Conservation (phyloP, 1,284 basidiomycete genomes). For the Microbotryomycetes sp. region DNA sequence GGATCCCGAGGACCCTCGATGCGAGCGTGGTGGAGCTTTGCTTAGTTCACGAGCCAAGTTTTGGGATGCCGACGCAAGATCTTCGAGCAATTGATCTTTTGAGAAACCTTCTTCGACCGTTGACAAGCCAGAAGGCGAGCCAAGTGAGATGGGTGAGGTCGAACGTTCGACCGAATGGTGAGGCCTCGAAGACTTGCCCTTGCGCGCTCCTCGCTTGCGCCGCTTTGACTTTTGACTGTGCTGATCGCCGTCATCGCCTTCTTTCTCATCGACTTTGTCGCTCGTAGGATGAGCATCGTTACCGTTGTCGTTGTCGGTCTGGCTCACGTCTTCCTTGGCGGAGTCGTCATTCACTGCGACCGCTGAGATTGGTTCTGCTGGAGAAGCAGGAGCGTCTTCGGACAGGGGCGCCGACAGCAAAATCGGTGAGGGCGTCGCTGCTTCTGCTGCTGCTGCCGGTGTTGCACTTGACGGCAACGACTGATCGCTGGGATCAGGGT, state of each 20-base stretch:
- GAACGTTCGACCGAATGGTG: slow-evolving; percentile 10
- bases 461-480: no score
- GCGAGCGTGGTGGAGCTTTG: slow-evolving; percentile 42
- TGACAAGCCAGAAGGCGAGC: not conserved
- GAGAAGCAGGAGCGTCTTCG: not conserved
- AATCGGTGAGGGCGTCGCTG: not conserved
- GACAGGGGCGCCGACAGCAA: not conserved
- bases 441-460: not conserved
- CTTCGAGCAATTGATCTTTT: slow-evolving; percentile 46
- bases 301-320: slow-evolving; percentile 9
- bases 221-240: slow-evolving; percentile 55
- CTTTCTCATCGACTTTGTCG: slow-evolving; percentile 39
- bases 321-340: slow-evolving; percentile 1
- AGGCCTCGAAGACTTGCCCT: slow-evolving; percentile 50
- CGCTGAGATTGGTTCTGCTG: not conserved
- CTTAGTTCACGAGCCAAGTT: slow-evolving; percentile 74
- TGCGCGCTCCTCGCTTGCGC: slow-evolving; percentile 68
- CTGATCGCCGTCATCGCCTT: slow-evolving; percentile 47
- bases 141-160: slow-evolving; percentile 2
- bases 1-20: slow-evolving; percentile 4
- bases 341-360: not conserved
- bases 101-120: slow-evolving; percentile 17
- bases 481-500: not conserved
- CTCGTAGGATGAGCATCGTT: slow-evolving; percentile 41
- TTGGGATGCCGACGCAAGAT: slow-evolving; percentile 70